phyloP scores from a whole-genome alignment of 768 basidiomycete genomes.

The Boletus insuetus region DNA sequence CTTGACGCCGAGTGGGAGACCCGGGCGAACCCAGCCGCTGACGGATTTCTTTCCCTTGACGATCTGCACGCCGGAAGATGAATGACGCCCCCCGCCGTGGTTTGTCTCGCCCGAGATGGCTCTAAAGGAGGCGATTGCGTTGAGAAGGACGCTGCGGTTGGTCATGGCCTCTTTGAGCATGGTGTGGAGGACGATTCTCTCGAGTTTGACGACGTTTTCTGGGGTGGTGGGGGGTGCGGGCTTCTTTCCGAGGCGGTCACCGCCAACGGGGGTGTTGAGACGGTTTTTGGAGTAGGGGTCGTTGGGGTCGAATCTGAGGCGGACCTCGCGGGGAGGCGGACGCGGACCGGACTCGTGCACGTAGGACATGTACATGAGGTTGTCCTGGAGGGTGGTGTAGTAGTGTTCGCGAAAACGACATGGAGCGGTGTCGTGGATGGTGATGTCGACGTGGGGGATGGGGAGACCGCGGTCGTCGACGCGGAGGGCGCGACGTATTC shows the following conservation, averaged over 20 bases:
- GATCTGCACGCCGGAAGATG: constrained; percentile 75
- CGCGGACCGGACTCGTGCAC: constrained; percentile 62
- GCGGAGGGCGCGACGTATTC: constrained; percentile 42
- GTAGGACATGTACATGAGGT: constrained; percentile 96
- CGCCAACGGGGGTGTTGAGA: constrained; percentile 71
- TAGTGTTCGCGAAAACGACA: constrained; percentile 85
- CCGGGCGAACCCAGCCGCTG: constrained; percentile 81
- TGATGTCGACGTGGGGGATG: constrained; percentile 63
- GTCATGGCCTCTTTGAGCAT: constrained; percentile 78
- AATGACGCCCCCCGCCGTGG: constrained; percentile 67
- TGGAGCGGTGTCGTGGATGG: constrained; percentile 67
- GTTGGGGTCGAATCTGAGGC: constrained; percentile 67
- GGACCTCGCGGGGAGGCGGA: constrained; percentile 54
- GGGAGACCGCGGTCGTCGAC: constrained; percentile 60
- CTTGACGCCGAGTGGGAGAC: constrained; percentile 82
- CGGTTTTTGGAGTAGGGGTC: constrained; percentile 85
- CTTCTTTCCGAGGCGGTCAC: constrained; percentile 63
- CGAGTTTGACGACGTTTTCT: constrained; percentile 70
- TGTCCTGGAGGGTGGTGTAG: constrained; percentile 72
- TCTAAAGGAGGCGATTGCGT: constrained; percentile 84
- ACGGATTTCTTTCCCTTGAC: constrained; percentile 64
- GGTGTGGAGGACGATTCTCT: constrained; percentile 82
- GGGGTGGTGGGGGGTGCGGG: constrained; percentile 63
- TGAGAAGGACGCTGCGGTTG: constrained; percentile 71
- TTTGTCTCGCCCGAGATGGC: constrained; percentile 83